Conservation (phyloP, 2,329 filamentous ascomycete genomes). For the Plenodomus tracheiphilus region DNA sequence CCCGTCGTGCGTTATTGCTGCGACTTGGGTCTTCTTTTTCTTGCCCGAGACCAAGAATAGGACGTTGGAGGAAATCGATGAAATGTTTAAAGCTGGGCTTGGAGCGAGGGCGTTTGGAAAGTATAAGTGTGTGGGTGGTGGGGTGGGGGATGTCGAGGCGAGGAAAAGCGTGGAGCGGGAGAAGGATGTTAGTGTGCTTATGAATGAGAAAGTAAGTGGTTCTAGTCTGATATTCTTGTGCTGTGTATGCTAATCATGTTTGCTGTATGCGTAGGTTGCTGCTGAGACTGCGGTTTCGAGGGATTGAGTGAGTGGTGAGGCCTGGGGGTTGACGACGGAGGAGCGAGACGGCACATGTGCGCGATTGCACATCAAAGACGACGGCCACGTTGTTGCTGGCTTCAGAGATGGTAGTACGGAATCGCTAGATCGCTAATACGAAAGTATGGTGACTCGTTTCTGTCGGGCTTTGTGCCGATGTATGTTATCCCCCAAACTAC, state of each 20-base stretch:
- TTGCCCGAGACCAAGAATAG: conserved; percentile 59
- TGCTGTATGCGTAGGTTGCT: conserved; percentile 18
- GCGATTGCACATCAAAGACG: too few species aligned
- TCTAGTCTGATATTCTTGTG: neutral
- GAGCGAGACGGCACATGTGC: too few species aligned
- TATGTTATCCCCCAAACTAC: too few species aligned
- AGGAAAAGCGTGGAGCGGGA: conserved; percentile 32
- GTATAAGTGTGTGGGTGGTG: conserved; percentile 40
- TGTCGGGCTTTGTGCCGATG: too few species aligned
- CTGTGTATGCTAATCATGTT: neutral
- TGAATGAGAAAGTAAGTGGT: conserved; percentile 20
- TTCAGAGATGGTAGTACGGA: too few species aligned
- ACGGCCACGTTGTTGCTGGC: too few species aligned
- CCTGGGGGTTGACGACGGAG: neutral
- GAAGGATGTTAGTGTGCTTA: conserved; percentile 27
- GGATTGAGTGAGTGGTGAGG: conserved; percentile 14
- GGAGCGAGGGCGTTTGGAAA: conserved; percentile 49
- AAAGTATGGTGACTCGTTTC: too few species aligned
- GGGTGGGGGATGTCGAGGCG: conserved; percentile 11
- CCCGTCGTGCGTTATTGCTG: conserved; percentile 38
- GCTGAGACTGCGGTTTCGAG: conserved; percentile 27
- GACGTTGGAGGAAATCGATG: conserved; percentile 59
- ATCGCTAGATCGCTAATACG: too few species aligned
- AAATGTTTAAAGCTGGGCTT: conserved; percentile 53
- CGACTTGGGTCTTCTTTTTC: conserved; percentile 48